Base-by-base conservation (phyloP, 163 green algal genomes). In the Scenedesmus sp. region DNA sequence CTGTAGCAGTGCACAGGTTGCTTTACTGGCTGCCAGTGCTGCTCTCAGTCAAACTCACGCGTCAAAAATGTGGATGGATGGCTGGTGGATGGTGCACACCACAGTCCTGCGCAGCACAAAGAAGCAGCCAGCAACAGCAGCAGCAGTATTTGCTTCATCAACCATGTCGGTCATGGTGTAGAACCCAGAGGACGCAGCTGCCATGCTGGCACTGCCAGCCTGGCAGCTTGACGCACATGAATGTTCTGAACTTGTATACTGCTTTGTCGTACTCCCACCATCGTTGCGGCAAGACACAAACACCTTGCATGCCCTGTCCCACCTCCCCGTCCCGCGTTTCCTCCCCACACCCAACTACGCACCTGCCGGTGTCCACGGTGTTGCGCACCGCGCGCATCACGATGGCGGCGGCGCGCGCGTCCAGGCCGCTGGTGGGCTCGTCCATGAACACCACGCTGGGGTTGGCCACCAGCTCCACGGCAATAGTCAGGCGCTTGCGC, bases 41-140 rank as follows among this genome's bases (percentile, higher is more conserved):
- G 15, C 16, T 76, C 66, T 18, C 34, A 46, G 34, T 46, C 34
- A 46, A 26, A 88, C 84, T 88, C 18, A 82, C n/a, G 66, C 66
- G 26, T 84, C 94, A 23, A 95, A 96, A 88, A 98, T 97, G 90
- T 96, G 91, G 18, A 94, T 95, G 86, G 91, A 96, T 26, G 97
- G 97, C 92, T 98, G 97, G 93, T 98, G 97, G 91, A 99, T 97
- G 86, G 97, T 98, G 59, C 94, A 90, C 82, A 97, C 94, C 15
- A 97, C 96, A n/a, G 96, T 98, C 59, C 94, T 91, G 59, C 59
- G 34, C 34, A 46, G 34, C 34, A 46, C 34, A 46, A 46, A 46
- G 34, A 46, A 46, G 34, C 34, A 46, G 34, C 34, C 34, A 46
- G 34, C 34, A 46, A 46, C 34, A 46, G 34, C 34, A 46, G 34